Evolutionary conservation across 805 yeast genomes (phyloP).

Genomic region (Candida ulmi): DNA sequence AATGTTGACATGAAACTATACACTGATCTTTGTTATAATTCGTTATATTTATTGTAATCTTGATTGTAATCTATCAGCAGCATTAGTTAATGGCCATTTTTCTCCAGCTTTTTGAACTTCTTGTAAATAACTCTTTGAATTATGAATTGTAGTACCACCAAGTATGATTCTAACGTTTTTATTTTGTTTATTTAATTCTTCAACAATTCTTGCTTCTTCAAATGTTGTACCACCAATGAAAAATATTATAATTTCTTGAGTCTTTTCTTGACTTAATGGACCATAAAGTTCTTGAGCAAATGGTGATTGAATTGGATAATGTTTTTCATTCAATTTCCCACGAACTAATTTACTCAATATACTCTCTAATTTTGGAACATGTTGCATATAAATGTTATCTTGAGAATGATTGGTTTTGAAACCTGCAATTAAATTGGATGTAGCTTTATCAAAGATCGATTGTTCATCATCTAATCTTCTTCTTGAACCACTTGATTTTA

Average conservation of each 20-base stretch:
- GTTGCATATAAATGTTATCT: slow-evolving; percentile 86
- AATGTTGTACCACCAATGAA: slow-evolving; percentile 87
- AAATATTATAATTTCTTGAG: slow-evolving; percentile 66
- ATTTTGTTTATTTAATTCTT: slow-evolving; percentile 54
- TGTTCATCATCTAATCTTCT: slow-evolving; percentile 36
- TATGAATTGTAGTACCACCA: slow-evolving; percentile 72
- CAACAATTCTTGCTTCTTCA: slow-evolving; percentile 83
- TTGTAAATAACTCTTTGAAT: slow-evolving; percentile 31
- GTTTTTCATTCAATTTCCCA: slow-evolving; percentile 27
- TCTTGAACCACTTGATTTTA: slow-evolving; percentile 38
- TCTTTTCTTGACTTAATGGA: slow-evolving; percentile 27
- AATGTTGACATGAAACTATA: no score
- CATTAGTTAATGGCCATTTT: slow-evolving; percentile 27
- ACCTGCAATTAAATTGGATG: slow-evolving; percentile 26
- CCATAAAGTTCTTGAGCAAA: slow-evolving; percentile 13
- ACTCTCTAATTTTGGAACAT: slow-evolving; percentile 63
- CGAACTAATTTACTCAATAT: slow-evolving; percentile 29
- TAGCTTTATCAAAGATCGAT: slow-evolving; percentile 23
- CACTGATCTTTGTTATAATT: no score
- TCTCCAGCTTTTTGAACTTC: slow-evolving; percentile 32
- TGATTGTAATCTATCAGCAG: slow-evolving; percentile 8
- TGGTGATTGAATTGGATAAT: slow-evolving; percentile 41
- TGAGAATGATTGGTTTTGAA: slow-evolving; percentile 33
- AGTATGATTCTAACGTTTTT: slow-evolving; percentile 60
- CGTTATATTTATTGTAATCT: background rate